Evolutionary conservation across 192 early-diverging fungal genomes (phyloP).

Genomic region (Umbelopsis sp.): DNA sequence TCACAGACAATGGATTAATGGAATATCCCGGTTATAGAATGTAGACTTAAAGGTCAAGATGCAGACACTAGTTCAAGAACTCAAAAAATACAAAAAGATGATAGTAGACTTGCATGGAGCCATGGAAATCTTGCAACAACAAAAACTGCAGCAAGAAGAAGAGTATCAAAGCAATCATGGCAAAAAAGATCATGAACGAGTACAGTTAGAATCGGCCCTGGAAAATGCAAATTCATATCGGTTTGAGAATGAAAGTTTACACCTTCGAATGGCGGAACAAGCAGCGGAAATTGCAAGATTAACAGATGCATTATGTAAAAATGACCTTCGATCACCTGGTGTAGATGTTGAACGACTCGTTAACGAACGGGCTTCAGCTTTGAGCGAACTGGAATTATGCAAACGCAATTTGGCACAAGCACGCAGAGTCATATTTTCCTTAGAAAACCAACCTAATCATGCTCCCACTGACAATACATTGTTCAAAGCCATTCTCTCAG

Average conservation of each 20-base stretch:
- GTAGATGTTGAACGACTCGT: not conserved
- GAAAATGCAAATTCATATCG: conserved; percentile 18
- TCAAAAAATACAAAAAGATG: conserved; percentile 51
- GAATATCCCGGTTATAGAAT: conserved; percentile 37
- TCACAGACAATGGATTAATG: not conserved
- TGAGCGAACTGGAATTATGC: not conserved
- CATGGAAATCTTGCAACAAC: conserved; percentile 44
- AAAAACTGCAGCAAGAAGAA: conserved; percentile 32
- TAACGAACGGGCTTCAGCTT: not conserved
- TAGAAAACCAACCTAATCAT: conserved; percentile 6
- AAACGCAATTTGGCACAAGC: conserved; percentile 12
- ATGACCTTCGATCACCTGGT: not conserved
- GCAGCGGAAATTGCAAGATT: conserved; percentile 23
- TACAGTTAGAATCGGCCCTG: conserved; percentile 36
- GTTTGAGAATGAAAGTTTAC: conserved; percentile 29
- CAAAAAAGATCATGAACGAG: conserved; percentile 42
- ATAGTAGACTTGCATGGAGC: conserved; percentile 46
- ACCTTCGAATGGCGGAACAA: conserved; percentile 24
- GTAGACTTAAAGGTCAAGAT: conserved; percentile 51
- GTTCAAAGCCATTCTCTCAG: conserved; percentile 24
- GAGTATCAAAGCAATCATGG: conserved; percentile 32
- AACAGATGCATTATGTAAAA: not conserved
- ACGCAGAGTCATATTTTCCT: conserved; percentile 3
- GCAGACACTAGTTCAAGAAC: conserved; percentile 43
- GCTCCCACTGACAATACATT: not conserved